Conservation (phyloP, 163 green algal genomes). For the Scenedesmus sp. region DNA sequence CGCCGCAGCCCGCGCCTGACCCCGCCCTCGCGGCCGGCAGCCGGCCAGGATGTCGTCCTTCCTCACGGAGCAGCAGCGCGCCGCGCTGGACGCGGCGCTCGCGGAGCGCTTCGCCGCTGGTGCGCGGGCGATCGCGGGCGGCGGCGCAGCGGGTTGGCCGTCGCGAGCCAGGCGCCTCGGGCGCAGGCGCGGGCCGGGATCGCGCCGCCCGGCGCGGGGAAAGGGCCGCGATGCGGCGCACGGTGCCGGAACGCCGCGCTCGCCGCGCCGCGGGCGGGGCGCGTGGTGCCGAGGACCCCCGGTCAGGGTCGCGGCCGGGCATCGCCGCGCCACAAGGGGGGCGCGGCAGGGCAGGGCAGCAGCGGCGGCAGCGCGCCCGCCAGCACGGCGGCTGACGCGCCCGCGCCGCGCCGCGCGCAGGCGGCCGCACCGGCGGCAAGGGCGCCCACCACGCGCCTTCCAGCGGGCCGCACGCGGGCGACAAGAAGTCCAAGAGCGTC, state of each 20-base stretch:
- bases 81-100: slow-evolving; percentile 80
- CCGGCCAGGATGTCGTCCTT: slow-evolving; percentile 67
- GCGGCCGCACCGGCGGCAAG: background rate
- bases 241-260: too few relatives aligned
- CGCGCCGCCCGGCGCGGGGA: background rate
- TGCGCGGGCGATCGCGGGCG: background rate
- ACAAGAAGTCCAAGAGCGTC: slow-evolving; percentile 45
- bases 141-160: too few relatives aligned
- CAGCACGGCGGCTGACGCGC: background rate
- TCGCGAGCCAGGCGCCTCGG: background rate
- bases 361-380: too few relatives aligned
- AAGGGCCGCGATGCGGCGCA: background rate
- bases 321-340: too few relatives aligned
- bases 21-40: too few relatives aligned
- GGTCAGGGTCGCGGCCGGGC: too few relatives aligned
- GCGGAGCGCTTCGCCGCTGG: slow-evolving; percentile 55
- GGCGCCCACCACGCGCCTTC: background rate
- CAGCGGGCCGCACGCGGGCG: slow-evolving; percentile 14
- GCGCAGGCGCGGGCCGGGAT: too few relatives aligned
- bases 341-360: too few relatives aligned
- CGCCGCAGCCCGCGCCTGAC: too few relatives aligned
- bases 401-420: background rate
- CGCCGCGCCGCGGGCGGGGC: too few relatives aligned
- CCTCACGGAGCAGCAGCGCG: slow-evolving; percentile 81
- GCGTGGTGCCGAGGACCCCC: too few relatives aligned